Evolutionary conservation across 2,329 filamentous ascomycete genomes (phyloP).

Genomic region (Colletotrichum costaricense): DNA sequence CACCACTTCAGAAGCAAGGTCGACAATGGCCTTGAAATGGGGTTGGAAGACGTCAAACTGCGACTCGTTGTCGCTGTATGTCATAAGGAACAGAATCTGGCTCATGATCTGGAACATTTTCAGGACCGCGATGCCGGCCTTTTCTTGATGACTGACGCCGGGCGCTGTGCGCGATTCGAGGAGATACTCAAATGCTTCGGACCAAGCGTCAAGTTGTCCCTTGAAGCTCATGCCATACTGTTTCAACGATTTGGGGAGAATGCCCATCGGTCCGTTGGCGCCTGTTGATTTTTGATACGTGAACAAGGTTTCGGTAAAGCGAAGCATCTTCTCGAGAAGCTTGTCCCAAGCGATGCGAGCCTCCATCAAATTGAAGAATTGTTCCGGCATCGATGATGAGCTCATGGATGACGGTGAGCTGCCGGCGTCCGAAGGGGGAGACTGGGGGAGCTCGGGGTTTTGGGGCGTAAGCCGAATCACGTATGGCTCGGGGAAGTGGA

Average conservation of each 20-base stretch:
- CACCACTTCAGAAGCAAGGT: conserved; percentile 68
- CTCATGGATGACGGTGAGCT: conserved; percentile 54
- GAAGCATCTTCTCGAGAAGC: conserved; percentile 66
- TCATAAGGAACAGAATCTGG: conserved; percentile 68
- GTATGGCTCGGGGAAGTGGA: conserved; percentile 72
- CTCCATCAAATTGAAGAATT: conserved; percentile 63
- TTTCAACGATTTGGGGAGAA: conserved; percentile 60
- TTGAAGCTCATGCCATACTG: conserved; percentile 61
- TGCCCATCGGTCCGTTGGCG: conserved; percentile 62
- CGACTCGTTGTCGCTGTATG: conserved; percentile 68
- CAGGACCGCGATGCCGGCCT: conserved; percentile 69
- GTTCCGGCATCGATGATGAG: conserved; percentile 53
- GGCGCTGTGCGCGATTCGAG: conserved; percentile 61
- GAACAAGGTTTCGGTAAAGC: conserved; percentile 68
- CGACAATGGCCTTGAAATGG: conserved; percentile 66
- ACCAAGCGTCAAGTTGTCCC: conserved; percentile 65
- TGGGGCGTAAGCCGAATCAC: conserved; percentile 64
- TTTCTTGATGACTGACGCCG: conserved; percentile 64
- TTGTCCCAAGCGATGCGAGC: conserved; percentile 68
- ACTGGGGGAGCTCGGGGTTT: conserved; percentile 47
- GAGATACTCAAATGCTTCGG: conserved; percentile 65
- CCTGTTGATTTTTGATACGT: conserved; percentile 50
- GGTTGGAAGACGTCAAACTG: conserved; percentile 66
- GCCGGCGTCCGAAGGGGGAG: conserved; percentile 54
- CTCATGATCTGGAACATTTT: conserved; percentile 73